Evolutionary conservation across 1,284 basidiomycete genomes (phyloP), one percentile per base, ranked within the genome.

Genomic region (Omphalotus olearius): DNA sequence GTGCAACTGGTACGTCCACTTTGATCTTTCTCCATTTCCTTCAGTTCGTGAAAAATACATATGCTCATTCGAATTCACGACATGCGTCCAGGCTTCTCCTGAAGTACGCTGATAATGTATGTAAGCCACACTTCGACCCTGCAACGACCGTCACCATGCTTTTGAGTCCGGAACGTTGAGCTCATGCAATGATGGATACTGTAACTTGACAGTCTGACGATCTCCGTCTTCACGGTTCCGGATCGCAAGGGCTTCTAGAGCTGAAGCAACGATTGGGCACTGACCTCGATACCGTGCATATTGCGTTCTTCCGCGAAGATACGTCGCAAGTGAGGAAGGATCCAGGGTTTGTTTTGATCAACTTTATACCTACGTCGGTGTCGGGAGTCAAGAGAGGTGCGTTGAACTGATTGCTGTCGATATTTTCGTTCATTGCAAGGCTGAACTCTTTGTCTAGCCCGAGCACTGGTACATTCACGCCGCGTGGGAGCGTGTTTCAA

Each of bases 391-490:
- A 63, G 57, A 66, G 69, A 64, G 72, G 71, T 72, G 49, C 46
- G 66, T 61, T 36, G 33, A 23, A 23, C 23, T 23, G 23, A 30
- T 36, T 35, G 14, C 13, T 33, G 30, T 42, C 35, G 43, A 23
- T 16, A n/a, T 13, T 30, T 20, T 45, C 43, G 30, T 47, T 25
- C 13, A 36, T 30, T 33, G 7, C 17, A 26, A n/a, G n/a, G n/a
- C n/a, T 40, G 36, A 23, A n/a, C 7, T 47, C 48, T 40, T 17
- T 37, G 35, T 44, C 45, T 53, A 76, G 75, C 75, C 14, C 67
- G 71, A 35, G 69, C 68, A 5, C 63, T 74, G 30, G 73, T 76
- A 10, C 70, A 75, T 56, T 73, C 75, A 9, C 68, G 74, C 45
- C 68, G 73, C 10, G 58, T 76, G 45, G 72, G 72, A 16, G 64